A percentile compares a stretch with the other conserved stretches of the same genome.
Evolutionary conservation across 2,329 filamentous ascomycete genomes (phyloP).

Genomic region (Cladosporium colombiae): DNA sequence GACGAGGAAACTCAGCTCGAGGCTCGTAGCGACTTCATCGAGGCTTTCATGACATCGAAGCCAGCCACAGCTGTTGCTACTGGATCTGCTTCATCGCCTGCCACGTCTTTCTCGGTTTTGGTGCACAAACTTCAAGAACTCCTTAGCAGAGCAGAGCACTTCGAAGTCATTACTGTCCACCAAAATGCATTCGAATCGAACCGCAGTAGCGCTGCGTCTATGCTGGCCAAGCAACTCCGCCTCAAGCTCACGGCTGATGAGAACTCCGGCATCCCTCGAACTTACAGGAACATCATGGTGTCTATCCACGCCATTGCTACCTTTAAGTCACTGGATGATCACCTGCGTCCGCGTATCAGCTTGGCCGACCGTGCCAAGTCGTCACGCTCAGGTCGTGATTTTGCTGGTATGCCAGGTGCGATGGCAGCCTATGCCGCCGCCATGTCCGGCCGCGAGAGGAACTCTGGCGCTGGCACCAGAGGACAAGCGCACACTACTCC

Average conservation of each 20-base stretch:
- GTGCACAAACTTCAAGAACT: slow-evolving; percentile 94
- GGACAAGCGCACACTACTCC: slow-evolving; percentile 16
- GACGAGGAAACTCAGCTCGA: slow-evolving; percentile 56
- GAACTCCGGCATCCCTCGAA: slow-evolving; percentile 81
- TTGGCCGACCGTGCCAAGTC: slow-evolving; percentile 66
- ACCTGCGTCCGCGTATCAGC: slow-evolving; percentile 84
- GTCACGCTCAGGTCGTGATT: slow-evolving; percentile 48
- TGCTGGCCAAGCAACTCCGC: slow-evolving; percentile 94
- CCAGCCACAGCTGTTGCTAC: slow-evolving; percentile 64
- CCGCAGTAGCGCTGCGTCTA: slow-evolving; percentile 86
- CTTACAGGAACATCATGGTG: slow-evolving; percentile 94
- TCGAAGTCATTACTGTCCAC: slow-evolving; percentile 94
- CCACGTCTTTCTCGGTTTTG: slow-evolving; percentile 85
- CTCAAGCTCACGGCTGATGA: slow-evolving; percentile 87
- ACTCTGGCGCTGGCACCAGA: slow-evolving; percentile 33
- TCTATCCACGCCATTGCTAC: slow-evolving; percentile 98
- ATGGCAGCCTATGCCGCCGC: slow-evolving; percentile 78
- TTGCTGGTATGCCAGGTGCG: slow-evolving; percentile 64
- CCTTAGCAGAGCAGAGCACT: slow-evolving; percentile 94
- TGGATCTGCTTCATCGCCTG: slow-evolving; percentile 65
- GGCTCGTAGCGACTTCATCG: slow-evolving; percentile 80
- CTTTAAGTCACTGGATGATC: slow-evolving; percentile 95
- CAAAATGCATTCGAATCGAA: slow-evolving; percentile 89
- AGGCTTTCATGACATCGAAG: slow-evolving; percentile 83
- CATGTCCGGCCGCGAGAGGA: slow-evolving; percentile 54